A percentile compares a stretch with the other conserved stretches of the same genome.
Conservation (phyloP, 768 basidiomycete species). For the Fibroporia radiculosa region DNA sequence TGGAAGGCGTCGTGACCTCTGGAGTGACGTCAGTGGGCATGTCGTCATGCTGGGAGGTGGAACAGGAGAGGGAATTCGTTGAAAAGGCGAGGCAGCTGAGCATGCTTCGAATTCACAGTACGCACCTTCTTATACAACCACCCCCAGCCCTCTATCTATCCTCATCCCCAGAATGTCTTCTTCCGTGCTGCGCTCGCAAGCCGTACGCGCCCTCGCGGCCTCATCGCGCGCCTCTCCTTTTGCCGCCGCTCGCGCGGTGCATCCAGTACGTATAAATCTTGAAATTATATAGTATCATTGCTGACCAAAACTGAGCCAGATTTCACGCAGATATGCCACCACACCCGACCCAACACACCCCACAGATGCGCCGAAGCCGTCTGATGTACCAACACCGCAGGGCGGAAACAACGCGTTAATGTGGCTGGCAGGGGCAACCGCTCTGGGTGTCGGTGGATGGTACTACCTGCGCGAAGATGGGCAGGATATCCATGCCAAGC, state of each 20-base stretch:
- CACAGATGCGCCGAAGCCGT: constrained; percentile 15
- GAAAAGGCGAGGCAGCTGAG: too few species aligned
- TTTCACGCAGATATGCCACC: constrained; percentile 16
- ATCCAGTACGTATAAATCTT: constrained; percentile 5
- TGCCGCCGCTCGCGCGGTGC: constrained; percentile 7
- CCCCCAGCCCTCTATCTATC: background rate
- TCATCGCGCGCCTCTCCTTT: constrained; percentile 10
- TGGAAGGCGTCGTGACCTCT: too few species aligned
- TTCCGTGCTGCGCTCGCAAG: constrained; percentile 18
- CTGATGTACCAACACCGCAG: constrained; percentile 12
- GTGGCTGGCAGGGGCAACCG: constrained; percentile 17
- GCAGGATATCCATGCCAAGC: constrained; percentile 14
- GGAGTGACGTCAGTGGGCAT: too few species aligned
- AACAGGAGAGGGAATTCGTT: too few species aligned
- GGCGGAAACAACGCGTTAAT: constrained; percentile 20
- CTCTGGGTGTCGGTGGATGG: constrained; percentile 28
- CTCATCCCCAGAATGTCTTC: constrained; percentile 11
- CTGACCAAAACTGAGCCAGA: constrained; percentile 6
- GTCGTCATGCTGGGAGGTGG: too few species aligned
- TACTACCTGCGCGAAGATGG: constrained; percentile 25
- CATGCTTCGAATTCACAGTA: too few species aligned
- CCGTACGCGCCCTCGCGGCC: constrained; percentile 13
- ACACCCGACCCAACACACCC: constrained; percentile 20
- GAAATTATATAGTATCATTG: background rate
- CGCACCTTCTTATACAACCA: background rate